A percentile compares a stretch with the other conserved stretches of the same genome.
These are phyloP conservation scores for Metarhizium robertsii DNA, from an alignment of 2,329 filamentous ascomycete genomes.

Conservation along the genomic window DNA sequence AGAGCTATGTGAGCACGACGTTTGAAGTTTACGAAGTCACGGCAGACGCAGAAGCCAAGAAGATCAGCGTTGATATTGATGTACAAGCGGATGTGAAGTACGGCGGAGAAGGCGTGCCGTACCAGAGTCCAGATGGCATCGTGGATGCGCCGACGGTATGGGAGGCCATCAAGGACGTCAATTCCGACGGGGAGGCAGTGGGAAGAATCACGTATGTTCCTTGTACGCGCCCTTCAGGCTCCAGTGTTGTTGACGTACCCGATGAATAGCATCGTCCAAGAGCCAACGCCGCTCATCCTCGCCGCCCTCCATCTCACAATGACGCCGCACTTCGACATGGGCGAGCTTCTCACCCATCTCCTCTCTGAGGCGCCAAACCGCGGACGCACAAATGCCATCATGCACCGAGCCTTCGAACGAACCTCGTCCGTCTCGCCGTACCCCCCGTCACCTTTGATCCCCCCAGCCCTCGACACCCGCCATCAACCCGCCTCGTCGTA, in stretches of 20 bases:
- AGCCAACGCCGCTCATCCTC: constrained; percentile 51
- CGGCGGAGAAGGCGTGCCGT: neutral
- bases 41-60: constrained; percentile 30
- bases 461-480: constrained; percentile 5
- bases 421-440: constrained; percentile 10
- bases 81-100: constrained; percentile 7
- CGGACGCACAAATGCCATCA: constrained; percentile 35
- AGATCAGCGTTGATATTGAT: constrained; percentile 19
- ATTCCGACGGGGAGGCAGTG: constrained; percentile 30
- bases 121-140: constrained; percentile 14
- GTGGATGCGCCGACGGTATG: constrained; percentile 32
- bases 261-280: constrained; percentile 41
- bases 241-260: constrained; percentile 3
- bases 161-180: constrained; percentile 30
- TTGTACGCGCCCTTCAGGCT: neutral
- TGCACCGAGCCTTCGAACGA: constrained; percentile 38
- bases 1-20: constrained; percentile 36
- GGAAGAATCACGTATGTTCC: constrained; percentile 45
- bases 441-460: constrained; percentile 9
- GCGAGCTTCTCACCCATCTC: constrained; percentile 47
- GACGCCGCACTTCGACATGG: constrained; percentile 50
- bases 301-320: constrained; percentile 50
- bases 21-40: constrained; percentile 50
- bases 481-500: neutral
- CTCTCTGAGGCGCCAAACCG: constrained; percentile 36